Base-by-base conservation (phyloP, 345 rosid genomes). In the Nasturtium officinale region DNA sequence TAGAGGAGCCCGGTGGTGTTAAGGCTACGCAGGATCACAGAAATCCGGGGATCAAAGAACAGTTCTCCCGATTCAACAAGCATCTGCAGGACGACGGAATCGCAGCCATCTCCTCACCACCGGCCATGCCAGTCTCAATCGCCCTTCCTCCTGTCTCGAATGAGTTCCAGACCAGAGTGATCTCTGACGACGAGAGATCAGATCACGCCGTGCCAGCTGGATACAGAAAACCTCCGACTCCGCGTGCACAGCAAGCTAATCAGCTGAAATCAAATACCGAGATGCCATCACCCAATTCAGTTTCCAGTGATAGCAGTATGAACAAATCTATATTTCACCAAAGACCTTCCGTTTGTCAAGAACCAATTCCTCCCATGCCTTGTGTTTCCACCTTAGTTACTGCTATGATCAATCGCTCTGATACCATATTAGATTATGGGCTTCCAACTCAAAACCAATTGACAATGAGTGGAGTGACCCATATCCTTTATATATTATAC, bases 151-250 rank as follows among this genome's bases (percentile, higher is more conserved):
- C 85, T 16, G 82, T 77, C 65, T 75, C 81, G 2, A 87, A 82
- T 16, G 97, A 90, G 54, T 85, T 80, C 51, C 79, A 55, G 28
- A 72, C 74, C 69, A 77, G 92, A 76, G 90, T 81, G 37, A 48
- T 79, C 74, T 93, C 95, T 0, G 99, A 94, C 67, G 99, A 95
- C 61, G 97, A 95, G 85, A 89, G 96, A 88, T 91, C 97, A 20
- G 97, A 91, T 61, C 96, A 84, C 23, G 89, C 91, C 7, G 80
- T 83, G 40, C 85, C 84, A 0, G 80, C 82, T 65, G 91, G 85
- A 48, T 82, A 82, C 77, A 79, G 84, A 73, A 94, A 86, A 25
- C 84, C 87, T 5, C 79, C 81, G 1, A 76, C 86, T 29, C 80
- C 82, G 7, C 83, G 74, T 57, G 40, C 78, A 54, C 92, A 83